Conservation (phyloP, 495 filamentous ascomycete species). For the Chaetomium cochliodes region DNA sequence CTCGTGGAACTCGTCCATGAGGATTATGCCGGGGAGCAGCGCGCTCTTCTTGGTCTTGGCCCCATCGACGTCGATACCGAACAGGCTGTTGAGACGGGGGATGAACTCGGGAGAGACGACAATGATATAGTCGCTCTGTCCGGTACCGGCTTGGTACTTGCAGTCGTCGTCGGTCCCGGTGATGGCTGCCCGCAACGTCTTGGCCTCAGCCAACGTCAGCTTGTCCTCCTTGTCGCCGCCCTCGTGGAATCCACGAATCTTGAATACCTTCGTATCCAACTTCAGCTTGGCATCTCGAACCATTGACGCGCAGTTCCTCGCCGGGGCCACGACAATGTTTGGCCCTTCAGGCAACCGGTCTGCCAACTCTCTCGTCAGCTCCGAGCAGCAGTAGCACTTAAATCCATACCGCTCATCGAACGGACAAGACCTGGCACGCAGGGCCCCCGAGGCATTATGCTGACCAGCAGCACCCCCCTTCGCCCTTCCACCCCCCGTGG, state of each 20-base stretch:
- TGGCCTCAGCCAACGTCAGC: conserved; percentile 17
- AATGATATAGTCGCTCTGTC: conserved; percentile 26
- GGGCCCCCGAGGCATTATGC: conserved; percentile 15
- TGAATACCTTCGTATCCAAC: conserved; percentile 29
- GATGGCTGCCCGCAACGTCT: conserved; percentile 13
- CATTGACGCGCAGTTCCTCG: conserved; percentile 19
- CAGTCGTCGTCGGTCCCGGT: not conserved
- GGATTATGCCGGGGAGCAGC: conserved; percentile 27
- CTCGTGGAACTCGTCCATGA: conserved; percentile 37
- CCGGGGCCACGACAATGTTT: conserved; percentile 28
- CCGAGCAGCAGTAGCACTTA: conserved; percentile 30
- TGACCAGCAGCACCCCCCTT: not conserved
- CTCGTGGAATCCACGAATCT: conserved; percentile 17
- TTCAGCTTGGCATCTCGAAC: conserved; percentile 28
- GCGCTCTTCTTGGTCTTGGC: conserved; percentile 14
- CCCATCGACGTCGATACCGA: conserved; percentile 11
- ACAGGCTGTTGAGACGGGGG: not conserved
- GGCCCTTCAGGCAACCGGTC: conserved; percentile 29
- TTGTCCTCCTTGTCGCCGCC: conserved; percentile 20
- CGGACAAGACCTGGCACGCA: conserved; percentile 14
- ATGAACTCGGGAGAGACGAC: conserved; percentile 22
- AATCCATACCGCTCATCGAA: conserved; percentile 28
- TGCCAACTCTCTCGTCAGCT: conserved; percentile 24
- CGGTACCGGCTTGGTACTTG: conserved; percentile 11
- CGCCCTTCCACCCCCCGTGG: not conserved